Conservation (phyloP, 2,329 filamentous ascomycete species). For the Fusarium abutilonis region DNA sequence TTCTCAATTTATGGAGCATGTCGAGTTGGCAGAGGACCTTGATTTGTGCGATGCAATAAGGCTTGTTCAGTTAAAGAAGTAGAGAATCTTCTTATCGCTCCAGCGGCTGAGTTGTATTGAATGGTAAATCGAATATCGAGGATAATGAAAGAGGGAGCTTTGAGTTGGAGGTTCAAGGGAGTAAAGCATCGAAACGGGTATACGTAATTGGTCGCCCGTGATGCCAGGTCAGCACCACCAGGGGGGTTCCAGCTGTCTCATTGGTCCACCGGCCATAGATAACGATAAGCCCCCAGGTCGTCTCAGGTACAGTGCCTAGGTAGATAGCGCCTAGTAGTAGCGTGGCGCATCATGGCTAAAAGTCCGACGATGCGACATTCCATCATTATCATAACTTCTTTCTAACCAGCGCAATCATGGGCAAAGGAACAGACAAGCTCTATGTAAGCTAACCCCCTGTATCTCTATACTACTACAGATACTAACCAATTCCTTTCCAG, state of each 20-base stretch:
- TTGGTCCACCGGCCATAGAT: conserved; percentile 21
- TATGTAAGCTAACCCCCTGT: conserved; percentile 48
- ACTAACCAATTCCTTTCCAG: conserved; percentile 38
- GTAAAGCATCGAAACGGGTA: conserved; percentile 22
- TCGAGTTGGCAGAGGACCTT: conserved; percentile 23
- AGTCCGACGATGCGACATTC: conserved; percentile 11
- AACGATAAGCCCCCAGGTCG: conserved; percentile 36
- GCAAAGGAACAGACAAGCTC: conserved; percentile 59
- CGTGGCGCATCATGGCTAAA: conserved; percentile 30
- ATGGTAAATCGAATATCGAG: conserved; percentile 1
- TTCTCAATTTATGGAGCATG: conserved; percentile 41
- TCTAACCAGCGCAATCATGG: conserved; percentile 46
- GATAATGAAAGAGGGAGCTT: conserved; percentile 24
- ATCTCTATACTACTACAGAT: neutral
- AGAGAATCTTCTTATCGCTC: neutral
- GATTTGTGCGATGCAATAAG: conserved; percentile 3
- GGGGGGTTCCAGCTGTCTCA: conserved; percentile 13
- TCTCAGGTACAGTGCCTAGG: conserved; percentile 17
- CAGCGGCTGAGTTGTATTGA: neutral
- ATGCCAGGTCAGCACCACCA: conserved; percentile 43
- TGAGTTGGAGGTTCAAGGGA: conserved; percentile 18
- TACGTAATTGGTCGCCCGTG: conserved; percentile 45
- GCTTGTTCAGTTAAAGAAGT: neutral
- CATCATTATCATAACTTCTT: conserved; percentile 23
- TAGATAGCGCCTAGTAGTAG: neutral